A percentile compares a stretch with the other conserved stretches of the same genome.
Evolutionary conservation across 208 protist genomes (phyloP).

Genomic region (Wallacemonas rigidus): DNA sequence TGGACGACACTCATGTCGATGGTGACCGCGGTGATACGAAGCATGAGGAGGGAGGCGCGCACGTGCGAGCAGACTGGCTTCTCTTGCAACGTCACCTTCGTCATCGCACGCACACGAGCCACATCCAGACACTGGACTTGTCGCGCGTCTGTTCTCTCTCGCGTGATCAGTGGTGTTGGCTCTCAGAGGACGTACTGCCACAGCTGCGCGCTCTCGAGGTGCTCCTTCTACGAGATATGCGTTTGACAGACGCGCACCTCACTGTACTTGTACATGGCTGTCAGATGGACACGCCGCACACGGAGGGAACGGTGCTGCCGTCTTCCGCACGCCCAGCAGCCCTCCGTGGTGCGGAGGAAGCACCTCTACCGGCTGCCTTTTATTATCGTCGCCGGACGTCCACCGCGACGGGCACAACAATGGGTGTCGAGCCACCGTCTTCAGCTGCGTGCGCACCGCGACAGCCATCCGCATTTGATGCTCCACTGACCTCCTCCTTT

Average conservation of each 20-base stretch:
- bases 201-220: slow-evolving; percentile 45
- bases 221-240: slow-evolving; percentile 54
- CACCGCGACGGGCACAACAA: too few species aligned
- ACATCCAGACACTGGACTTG: slow-evolving; percentile 55
- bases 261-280: slow-evolving; percentile 48
- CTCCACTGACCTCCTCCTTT: too few species aligned
- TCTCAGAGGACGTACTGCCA: slow-evolving; percentile 57
- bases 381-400: neutral
- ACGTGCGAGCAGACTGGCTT: slow-evolving; percentile 28
- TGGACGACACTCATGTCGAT: too few species aligned
- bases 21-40: neutral
- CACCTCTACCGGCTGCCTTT: slow-evolving; percentile 1
- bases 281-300: neutral
- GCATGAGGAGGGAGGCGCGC: slow-evolving; percentile 14
- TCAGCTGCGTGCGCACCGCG: too few species aligned
- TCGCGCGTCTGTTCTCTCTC: slow-evolving; percentile 16
- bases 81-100: slow-evolving; percentile 46
- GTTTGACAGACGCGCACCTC: slow-evolving; percentile 54
- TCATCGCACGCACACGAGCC: slow-evolving; percentile 35
- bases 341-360: neutral
- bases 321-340: too few species aligned
- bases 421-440: too few species aligned
- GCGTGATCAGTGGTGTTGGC: slow-evolving; percentile 67
- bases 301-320: neutral
- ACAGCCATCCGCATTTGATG: too few species aligned